phyloP scores from a whole-genome alignment of 148 eudicot genomes.

The Chenopodium album region DNA sequence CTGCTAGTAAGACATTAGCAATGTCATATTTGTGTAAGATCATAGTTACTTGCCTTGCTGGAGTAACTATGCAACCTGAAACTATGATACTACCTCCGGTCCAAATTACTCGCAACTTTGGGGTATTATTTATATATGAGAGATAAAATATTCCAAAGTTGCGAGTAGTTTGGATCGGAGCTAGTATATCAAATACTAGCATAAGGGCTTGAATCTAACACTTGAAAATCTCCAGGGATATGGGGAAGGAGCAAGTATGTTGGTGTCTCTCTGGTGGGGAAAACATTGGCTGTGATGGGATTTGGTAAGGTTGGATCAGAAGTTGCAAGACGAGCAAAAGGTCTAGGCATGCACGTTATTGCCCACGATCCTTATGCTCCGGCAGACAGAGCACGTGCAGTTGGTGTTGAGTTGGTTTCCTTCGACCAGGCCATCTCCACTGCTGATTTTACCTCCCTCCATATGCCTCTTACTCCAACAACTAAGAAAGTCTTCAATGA shows the following conservation, averaged over 20 bases:
- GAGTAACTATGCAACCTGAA: neutral
- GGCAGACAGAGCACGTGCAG: constrained; percentile 84
- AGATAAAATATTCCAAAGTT: too few relatives aligned
- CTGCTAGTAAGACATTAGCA: too few relatives aligned
- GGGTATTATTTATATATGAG: too few relatives aligned
- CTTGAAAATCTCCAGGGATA: constrained; percentile 45
- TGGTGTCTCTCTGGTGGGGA: constrained; percentile 87
- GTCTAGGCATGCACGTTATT: constrained; percentile 85
- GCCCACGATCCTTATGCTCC: constrained; percentile 95
- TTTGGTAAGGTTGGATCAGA: constrained; percentile 94
- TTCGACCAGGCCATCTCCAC: constrained; percentile 75
- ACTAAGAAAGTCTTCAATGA: constrained; percentile 75
- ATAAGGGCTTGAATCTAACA: neutral
- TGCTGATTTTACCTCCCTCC: constrained; percentile 81
- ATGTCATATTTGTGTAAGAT: too few relatives aligned
- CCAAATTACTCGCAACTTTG: too few relatives aligned
- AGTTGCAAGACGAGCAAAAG: constrained; percentile 90
- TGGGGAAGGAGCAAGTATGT: constrained; percentile 80
- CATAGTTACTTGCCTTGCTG: too few relatives aligned
- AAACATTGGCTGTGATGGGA: constrained; percentile 83
- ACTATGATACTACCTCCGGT: neutral
- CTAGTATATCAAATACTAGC: neutral
- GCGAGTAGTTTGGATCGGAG: too few relatives aligned
- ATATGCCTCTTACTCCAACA: constrained; percentile 89
- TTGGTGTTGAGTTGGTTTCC: constrained; percentile 80